A percentile compares a stretch with the other conserved stretches of the same genome.
Evolutionary conservation across 1,284 basidiomycete genomes (phyloP).

Genomic region (Inonotus obliquus): DNA sequence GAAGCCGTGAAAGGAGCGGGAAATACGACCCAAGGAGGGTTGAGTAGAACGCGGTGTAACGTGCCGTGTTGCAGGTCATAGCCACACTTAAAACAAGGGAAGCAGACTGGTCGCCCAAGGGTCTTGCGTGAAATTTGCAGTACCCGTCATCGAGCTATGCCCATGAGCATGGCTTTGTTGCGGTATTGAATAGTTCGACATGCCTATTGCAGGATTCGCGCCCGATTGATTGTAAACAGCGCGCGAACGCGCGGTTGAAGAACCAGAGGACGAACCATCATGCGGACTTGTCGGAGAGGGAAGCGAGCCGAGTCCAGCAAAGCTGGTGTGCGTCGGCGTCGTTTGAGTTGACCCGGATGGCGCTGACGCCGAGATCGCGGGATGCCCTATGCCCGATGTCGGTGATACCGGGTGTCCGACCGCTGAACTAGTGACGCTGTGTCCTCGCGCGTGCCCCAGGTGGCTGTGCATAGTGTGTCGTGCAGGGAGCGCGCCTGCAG

Average conservation of each 20-base stretch:
- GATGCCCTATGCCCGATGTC: background rate
- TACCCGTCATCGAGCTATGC: background rate
- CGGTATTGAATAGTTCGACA: background rate
- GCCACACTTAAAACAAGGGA: conserved; percentile 18
- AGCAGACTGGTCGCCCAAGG: conserved; percentile 11
- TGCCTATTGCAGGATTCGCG: background rate
- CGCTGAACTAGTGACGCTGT: background rate
- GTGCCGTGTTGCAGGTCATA: conserved; percentile 9
- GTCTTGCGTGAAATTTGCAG: background rate
- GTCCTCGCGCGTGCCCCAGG: conserved; percentile 6
- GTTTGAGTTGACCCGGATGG: conserved; percentile 3
- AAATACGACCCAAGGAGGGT: conserved; percentile 3
- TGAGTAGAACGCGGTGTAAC: conserved; percentile 4
- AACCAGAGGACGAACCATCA: conserved; percentile 5
- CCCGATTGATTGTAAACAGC: background rate
- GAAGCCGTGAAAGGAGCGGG: background rate
- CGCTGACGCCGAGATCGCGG: background rate
- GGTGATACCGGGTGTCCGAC: conserved; percentile 4
- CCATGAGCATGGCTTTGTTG: background rate
- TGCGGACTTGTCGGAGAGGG: background rate
- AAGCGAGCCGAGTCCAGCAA: background rate
- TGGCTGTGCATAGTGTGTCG: conserved; percentile 1
- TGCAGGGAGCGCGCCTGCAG: conserved; percentile 7
- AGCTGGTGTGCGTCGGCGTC: conserved; percentile 9
- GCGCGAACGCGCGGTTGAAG: conserved; percentile 4